phyloP scores from a whole-genome alignment of 768 basidiomycete species.

The Pleurotus pulmonarius region DNA sequence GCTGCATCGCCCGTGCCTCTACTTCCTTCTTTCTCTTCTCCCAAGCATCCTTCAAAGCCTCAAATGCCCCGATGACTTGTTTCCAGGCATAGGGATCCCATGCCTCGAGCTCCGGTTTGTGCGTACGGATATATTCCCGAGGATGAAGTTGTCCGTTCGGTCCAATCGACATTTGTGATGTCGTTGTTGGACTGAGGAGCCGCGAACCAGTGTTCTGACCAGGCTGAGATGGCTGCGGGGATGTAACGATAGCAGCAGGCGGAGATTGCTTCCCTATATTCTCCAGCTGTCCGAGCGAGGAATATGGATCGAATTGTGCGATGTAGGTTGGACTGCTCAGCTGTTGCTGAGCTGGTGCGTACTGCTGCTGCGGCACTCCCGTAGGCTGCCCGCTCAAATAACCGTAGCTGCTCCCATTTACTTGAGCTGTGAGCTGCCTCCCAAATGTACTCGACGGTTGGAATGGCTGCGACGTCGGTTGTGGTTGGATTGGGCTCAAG shows the following conservation, averaged over 20 bases:
- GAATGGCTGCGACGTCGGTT: constrained; percentile 17
- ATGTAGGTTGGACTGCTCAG: constrained; percentile 42
- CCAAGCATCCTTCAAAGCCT: constrained; percentile 67
- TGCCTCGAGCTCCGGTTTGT: constrained; percentile 65
- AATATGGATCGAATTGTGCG: constrained; percentile 52
- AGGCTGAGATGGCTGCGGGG: constrained; percentile 17
- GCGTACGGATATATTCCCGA: constrained; percentile 58
- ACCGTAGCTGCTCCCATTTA: constrained; percentile 5
- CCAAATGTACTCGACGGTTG: constrained; percentile 56
- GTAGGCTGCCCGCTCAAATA: constrained; percentile 7
- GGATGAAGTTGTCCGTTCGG: constrained; percentile 53
- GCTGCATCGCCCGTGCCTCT: constrained; percentile 38
- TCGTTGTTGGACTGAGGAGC: constrained; percentile 14
- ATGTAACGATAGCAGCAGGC: constrained; percentile 14
- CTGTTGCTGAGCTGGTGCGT: constrained; percentile 46
- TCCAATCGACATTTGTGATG: constrained; percentile 24
- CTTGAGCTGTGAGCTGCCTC: constrained; percentile 41
- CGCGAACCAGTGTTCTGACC: constrained; percentile 15
- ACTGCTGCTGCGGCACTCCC: constrained; percentile 24
- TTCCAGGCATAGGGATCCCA: constrained; percentile 76
- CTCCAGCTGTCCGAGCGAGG: constrained; percentile 40
- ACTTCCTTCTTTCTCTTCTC: constrained; percentile 54
- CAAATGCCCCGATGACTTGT: constrained; percentile 59
- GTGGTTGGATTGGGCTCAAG: background rate
- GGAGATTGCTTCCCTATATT: constrained; percentile 17